Evolutionary conservation across 2,329 filamentous ascomycete genomes (phyloP), one percentile per base, ranked within the genome.

Genomic region (Xylaria sp.): DNA sequence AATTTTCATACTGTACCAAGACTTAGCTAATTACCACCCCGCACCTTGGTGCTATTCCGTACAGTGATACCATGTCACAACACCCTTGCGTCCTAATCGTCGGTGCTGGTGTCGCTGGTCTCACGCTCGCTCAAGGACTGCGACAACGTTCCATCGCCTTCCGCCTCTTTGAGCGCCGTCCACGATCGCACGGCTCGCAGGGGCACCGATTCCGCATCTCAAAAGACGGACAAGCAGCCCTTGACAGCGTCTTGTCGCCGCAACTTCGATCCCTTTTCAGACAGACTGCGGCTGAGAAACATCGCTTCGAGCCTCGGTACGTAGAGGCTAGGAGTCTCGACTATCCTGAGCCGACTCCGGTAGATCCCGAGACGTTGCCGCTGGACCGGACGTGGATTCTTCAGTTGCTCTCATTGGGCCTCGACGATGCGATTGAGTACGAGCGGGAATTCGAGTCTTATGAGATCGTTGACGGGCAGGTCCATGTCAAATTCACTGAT

Each of bases 31-130:
- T 10, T 37, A 37, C 34, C 34, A 10, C 34, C 34, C 34, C 34
- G 34, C 34, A 37, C 34, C 34, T 37, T 37, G 34, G 34, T 37
- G 34, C 34, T 37, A 37, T 37, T 4, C 28, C 4, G 7, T 37
- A 37, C 7, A 10, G 10, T 9, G 7, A 37, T 37, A 37, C 10
- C 37, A 74, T 72, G 69, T 15, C 66, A 59, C 39, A 60, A 32
- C 63, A 71, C 46, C 54, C 44, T 28, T 78, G 75, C 25, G 80
- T 85, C 48, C 73, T 85, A 12, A 78, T 78, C 28, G 73, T 79
- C 55, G 84, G 84, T 12, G 83, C 82, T 15, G 84, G 84, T 6
- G 76, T 85, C 18, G 79, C 81, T 13, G 84, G 83, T 5, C 78
- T 85, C 12, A 80, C 80, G 0, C 76, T 85, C 23, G 77, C 76